phyloP scores from a whole-genome alignment of 2,329 filamentous ascomycete genomes.

The Stachybotrys elegans region DNA sequence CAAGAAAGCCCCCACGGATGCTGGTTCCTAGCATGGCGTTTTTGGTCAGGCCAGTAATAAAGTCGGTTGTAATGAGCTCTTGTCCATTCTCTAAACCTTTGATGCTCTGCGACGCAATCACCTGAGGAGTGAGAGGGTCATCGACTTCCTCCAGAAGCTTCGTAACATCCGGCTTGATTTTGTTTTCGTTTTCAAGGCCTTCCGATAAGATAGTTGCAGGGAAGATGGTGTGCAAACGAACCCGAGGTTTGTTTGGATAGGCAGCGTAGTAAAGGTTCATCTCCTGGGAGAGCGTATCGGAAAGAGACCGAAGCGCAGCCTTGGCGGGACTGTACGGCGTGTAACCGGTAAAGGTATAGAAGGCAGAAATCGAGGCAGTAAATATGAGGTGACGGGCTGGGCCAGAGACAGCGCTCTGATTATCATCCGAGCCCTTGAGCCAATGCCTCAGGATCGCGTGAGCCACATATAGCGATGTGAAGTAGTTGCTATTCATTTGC shows the following conservation, averaged over 20 bases:
- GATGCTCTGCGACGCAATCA: conserved; percentile 3
- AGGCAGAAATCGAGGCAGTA: conserved; percentile 63
- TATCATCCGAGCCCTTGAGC: conserved; percentile 49
- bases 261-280: background rate
- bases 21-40: background rate
- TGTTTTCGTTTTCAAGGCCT: conserved; percentile 66
- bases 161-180: conserved; percentile 68
- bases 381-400: conserved; percentile 70
- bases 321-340: conserved; percentile 71
- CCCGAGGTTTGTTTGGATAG: background rate
- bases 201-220: conserved; percentile 73
- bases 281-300: conserved; percentile 74
- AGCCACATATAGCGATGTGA: conserved; percentile 78
- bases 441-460: conserved; percentile 73
- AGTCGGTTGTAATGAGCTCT: conserved; percentile 4
- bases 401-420: conserved; percentile 31
- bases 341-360: conserved; percentile 70
- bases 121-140: conserved; percentile 4
- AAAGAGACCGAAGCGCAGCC: conserved; percentile 68
- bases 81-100: conserved; percentile 3
- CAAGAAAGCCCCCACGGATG: background rate
- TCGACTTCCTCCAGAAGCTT: conserved; percentile 69
- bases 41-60: background rate
- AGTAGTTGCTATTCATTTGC: conserved; percentile 94
- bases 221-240: conserved; percentile 66